Conservation (phyloP, 768 basidiomycete genomes). For the Leccinum uliginosum region DNA sequence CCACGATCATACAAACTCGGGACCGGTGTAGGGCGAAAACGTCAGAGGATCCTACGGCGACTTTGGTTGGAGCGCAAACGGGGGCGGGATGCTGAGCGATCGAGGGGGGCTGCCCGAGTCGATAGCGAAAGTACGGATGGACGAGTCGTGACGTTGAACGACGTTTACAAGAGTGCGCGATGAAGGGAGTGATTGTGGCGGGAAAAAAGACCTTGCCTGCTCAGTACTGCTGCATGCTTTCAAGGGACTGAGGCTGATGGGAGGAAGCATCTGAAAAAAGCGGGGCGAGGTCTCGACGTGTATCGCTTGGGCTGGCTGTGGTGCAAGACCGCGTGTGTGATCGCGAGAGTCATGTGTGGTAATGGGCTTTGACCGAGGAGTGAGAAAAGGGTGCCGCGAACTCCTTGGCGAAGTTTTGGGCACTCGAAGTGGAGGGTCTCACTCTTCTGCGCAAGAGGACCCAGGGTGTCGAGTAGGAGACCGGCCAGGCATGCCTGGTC, state of each 20-base stretch:
- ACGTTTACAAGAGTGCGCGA: conserved; percentile 14
- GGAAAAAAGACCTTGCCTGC: conserved; percentile 19
- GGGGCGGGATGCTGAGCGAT: conserved; percentile 38
- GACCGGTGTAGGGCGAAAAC: conserved; percentile 36
- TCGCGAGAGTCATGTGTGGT: conserved; percentile 12
- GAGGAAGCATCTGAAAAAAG: conserved; percentile 28
- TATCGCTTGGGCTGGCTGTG: conserved; percentile 9
- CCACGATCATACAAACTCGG: conserved; percentile 32
- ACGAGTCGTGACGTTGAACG: conserved; percentile 17
- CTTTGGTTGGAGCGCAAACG: conserved; percentile 62
- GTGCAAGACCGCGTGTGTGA: conserved; percentile 9
- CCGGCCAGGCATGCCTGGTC: conserved; percentile 52
- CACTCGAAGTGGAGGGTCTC: conserved; percentile 13
- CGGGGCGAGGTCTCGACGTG: conserved; percentile 19
- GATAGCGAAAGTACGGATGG: conserved; percentile 15
- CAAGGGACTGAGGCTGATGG: conserved; percentile 19
- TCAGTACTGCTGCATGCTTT: conserved; percentile 14
- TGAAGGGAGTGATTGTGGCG: conserved; percentile 33
- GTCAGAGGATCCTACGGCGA: conserved; percentile 58
- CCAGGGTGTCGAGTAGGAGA: conserved; percentile 11
- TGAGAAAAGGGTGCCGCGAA: background rate
- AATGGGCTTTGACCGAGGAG: conserved; percentile 6
- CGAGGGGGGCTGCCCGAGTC: conserved; percentile 12
- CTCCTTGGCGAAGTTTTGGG: conserved; percentile 9
- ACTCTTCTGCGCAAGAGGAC: conserved; percentile 16